Base-by-base conservation (phyloP, 2,329 filamentous ascomycete species). In the Chaetomium olivaceum region DNA sequence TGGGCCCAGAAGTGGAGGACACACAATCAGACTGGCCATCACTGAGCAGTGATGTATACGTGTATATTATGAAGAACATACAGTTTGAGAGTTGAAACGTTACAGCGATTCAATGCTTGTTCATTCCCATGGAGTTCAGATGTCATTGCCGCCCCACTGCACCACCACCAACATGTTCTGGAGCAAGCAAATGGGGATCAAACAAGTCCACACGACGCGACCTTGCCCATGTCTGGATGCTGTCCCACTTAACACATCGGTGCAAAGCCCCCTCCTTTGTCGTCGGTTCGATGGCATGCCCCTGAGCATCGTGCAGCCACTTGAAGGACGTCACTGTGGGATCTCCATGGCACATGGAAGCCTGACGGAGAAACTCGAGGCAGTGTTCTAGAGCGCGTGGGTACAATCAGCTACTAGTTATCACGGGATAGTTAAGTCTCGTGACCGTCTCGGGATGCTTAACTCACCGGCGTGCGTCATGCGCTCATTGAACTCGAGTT, bases 1-100 rank as follows among this genome's bases (percentile, higher is more conserved):
- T 48, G 46, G 46, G 46, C 46, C n/a, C n/a, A 48, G n/a, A 48
- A 48, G 46, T 48, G 46, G 46, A 48, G 46, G 46, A 48, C 46
- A 8, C 46, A 48, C 23, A 48, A 48, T 6, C 46, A 48, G 9
- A 48, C 46, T 2, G 46, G 46, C n/a, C 46, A 48, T 48, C 46
- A 48, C 8, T 48, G n/a, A 7, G 4, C 16, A 43, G 2, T n/a
- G n/a, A n/a, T n/a, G n/a, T 48, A 19, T 23, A 21, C 19, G 23
- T 23, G 46, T 48, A 48, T n/a, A 23, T 23, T 23, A 12, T 23
- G 1, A 12, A 48, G n/a, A n/a, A 4, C 3, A 4, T 48, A n/a
- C 23, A 48, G n/a, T 6, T 48, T 48, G n/a, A 23, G 2, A 5
- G 7, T 12, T 11, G 0, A 19, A n/a, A 23, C 12, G 6, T 12